A percentile compares a stretch with the other conserved stretches of the same genome.
phyloP scores from a whole-genome alignment of 768 basidiomycete genomes.

The Pulveroboletus sp. region DNA sequence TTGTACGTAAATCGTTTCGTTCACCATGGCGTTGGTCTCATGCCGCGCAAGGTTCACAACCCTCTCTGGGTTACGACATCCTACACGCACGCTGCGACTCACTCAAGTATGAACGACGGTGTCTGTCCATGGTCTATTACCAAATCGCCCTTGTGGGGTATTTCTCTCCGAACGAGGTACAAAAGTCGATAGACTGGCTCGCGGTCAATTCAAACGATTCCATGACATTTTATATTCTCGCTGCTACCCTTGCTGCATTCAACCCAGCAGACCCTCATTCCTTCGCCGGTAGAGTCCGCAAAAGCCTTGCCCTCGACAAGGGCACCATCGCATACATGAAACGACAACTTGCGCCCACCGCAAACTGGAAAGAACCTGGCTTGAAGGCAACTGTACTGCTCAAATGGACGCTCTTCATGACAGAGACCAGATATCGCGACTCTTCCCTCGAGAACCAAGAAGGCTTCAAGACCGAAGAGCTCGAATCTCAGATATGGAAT shows the following conservation, averaged over 20 bases:
- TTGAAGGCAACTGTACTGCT: slow-evolving; percentile 72
- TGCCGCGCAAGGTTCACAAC: slow-evolving; percentile 33
- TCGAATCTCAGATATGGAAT: slow-evolving; percentile 78
- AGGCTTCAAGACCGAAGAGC: slow-evolving; percentile 70
- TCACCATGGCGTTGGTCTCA: neutral
- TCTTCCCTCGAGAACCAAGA: slow-evolving; percentile 55
- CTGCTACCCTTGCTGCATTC: slow-evolving; percentile 58
- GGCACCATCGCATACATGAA: slow-evolving; percentile 54
- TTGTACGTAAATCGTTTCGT: slow-evolving; percentile 34
- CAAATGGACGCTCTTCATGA: slow-evolving; percentile 84
- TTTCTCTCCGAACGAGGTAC: slow-evolving; percentile 56
- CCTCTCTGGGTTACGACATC: slow-evolving; percentile 60
- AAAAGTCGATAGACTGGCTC: slow-evolving; percentile 67
- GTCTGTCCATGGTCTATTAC: slow-evolving; percentile 59
- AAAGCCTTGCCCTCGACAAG: slow-evolving; percentile 42
- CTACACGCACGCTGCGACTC: slow-evolving; percentile 67
- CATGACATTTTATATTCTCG: slow-evolving; percentile 65
- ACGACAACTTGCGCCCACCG: slow-evolving; percentile 45
- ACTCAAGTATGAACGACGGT: slow-evolving; percentile 67
- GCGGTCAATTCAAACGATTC: slow-evolving; percentile 58
- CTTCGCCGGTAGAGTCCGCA: slow-evolving; percentile 41
- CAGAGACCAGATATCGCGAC: slow-evolving; percentile 68
- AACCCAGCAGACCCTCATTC: slow-evolving; percentile 59
- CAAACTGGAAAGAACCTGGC: slow-evolving; percentile 64
- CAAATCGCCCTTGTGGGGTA: slow-evolving; percentile 60